Percentiles rank a stretch among this genome's conserved stretches.
Conservation (phyloP, 192 early-diverging fungal genomes). For the Umbelopsis isabellina region DNA sequence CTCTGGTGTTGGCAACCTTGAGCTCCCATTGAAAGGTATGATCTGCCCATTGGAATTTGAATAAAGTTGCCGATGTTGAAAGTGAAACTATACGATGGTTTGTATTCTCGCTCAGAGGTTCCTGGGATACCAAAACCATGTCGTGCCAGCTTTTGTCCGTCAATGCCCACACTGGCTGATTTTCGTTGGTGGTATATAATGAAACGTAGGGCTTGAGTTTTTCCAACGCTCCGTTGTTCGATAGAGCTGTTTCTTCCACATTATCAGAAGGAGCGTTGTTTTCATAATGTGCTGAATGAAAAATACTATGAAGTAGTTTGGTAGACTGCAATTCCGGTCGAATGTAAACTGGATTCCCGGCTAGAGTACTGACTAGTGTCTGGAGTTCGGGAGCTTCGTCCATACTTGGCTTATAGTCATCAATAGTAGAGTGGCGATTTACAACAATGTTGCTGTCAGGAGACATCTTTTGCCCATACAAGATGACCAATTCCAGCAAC, state of each 20-base stretch:
- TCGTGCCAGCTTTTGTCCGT: conserved; percentile 28
- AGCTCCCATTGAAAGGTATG: conserved; percentile 27
- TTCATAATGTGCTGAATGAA: conserved; percentile 16
- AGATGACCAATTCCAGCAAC: conserved; percentile 23
- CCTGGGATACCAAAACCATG: conserved; percentile 18
- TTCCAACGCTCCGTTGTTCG: neutral
- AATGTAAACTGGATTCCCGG: neutral
- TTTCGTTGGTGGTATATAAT: conserved; percentile 5
- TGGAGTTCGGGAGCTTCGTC: neutral
- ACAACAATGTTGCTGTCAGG: neutral
- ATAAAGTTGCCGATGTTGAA: conserved; percentile 21
- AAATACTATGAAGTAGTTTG: conserved; percentile 11
- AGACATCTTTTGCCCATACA: conserved; percentile 7
- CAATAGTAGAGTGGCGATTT: neutral
- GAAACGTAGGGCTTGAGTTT: conserved; percentile 16
- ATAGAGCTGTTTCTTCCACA: too few relatives aligned
- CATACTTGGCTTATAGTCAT: neutral
- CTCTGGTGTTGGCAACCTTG: neutral
- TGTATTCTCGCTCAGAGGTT: conserved; percentile 12
- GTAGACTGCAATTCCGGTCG: conserved; percentile 18
- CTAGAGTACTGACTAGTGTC: neutral
- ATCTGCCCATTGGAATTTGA: conserved; percentile 28
- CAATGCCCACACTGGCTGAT: conserved; percentile 15
- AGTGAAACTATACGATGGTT: conserved; percentile 24
- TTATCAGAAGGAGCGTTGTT: neutral